Base-by-base conservation (phyloP, 1,139 yeast genomes). In the Kurtzmaniella quercitrusa region DNA sequence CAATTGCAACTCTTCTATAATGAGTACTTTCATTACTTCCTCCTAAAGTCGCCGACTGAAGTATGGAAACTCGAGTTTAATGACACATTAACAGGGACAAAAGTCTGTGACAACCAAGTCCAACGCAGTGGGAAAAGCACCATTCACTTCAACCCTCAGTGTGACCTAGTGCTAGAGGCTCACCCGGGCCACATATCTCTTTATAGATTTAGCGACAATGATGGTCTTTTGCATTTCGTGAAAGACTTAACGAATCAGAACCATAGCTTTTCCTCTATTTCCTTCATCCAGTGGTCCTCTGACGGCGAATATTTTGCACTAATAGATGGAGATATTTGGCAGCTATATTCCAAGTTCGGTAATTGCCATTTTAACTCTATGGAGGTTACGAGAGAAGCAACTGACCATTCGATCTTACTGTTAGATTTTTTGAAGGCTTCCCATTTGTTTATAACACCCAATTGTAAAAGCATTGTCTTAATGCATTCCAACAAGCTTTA, bases 291-390 rank as follows among this genome's bases (percentile, higher is more conserved):
- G 25, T 72, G 77, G 77, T 61, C 75, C 0, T 59, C 66, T 1
- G 60, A 69, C 51, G 77, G 77, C 2, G 55, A 55, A 17, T 70
- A 62, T 45, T 65, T 70, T 45, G 49, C 55, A 1, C 25, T 61
- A 2, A 46, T 62, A 12, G 54, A 62, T 45, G 34, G 44, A 6
- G 43, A 46, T 2, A 49, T 59, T 15, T 73, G 76, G 77, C 55
- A 58, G 12, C 49, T 70, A 5, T 53, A 57, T 31, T 63, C 75
- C 3, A 65, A 62, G 46, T 70, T 69, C 47, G 77, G 77, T 1
- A 58, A 59, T 34, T 46, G 51, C 3, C 53, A 61, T 10, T 70
- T 68, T 47, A 60, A 58, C 44, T 63, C 74, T 0, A 48, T 51
- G 3, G 58, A 57, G 25, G 46, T 61, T 0, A 45, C 57, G 7